Conservation (phyloP, 768 basidiomycete genomes). For the Lentinula aciculospora region DNA sequence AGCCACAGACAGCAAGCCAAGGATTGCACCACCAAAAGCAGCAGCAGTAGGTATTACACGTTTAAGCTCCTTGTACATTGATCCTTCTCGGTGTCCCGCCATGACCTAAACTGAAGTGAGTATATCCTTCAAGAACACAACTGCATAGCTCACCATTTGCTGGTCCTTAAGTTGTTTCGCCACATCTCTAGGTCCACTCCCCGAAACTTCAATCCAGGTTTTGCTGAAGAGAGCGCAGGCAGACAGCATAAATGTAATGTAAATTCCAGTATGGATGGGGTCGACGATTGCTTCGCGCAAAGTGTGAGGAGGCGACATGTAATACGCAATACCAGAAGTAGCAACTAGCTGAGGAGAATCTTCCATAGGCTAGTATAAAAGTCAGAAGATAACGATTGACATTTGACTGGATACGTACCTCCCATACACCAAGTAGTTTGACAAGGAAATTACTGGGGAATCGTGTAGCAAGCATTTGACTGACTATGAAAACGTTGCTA, state of each 20-base stretch:
- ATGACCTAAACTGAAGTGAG: slow-evolving; percentile 1
- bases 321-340: slow-evolving; percentile 89
- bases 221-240: slow-evolving; percentile 98
- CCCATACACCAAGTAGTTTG: slow-evolving; percentile 92
- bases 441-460: slow-evolving; percentile 93
- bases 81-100: slow-evolving; percentile 91
- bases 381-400: background rate
- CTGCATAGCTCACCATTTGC: slow-evolving; percentile 67
- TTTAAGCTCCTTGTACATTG: slow-evolving; percentile 99
- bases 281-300: slow-evolving; percentile 83
- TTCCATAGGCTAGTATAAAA: slow-evolving; percentile 67
- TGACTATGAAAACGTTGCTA: slow-evolving; percentile 92
- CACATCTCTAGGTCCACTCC: slow-evolving; percentile 90
- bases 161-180: slow-evolving; percentile 99
- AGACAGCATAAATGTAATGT: slow-evolving; percentile 87
- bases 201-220: slow-evolving; percentile 99
- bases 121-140: background rate
- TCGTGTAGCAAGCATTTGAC: slow-evolving; percentile 88
- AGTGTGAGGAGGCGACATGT: slow-evolving; percentile 97
- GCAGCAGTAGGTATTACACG: slow-evolving; percentile 97
- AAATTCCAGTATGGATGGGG: slow-evolving; percentile 89
- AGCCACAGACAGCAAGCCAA: slow-evolving; percentile 83
- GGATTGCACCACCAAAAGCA: slow-evolving; percentile 94
- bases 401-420: slow-evolving; percentile 47
- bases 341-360: slow-evolving; percentile 91